Evolutionary conservation across 352 stramenopile species (phyloP).

Genomic region (Pseudoperonospora humuli): DNA sequence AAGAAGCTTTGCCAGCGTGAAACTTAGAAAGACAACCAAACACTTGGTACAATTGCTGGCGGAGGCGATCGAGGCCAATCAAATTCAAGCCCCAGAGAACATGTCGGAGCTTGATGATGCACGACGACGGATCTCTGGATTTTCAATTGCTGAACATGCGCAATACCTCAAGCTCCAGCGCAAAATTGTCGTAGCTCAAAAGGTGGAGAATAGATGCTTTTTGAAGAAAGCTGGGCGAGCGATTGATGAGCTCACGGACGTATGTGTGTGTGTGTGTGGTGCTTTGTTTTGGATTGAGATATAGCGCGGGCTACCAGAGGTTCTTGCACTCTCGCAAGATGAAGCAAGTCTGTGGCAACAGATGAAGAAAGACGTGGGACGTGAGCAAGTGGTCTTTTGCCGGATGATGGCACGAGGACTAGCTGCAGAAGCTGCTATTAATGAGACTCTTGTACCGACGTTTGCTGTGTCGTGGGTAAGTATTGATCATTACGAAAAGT

Average conservation of each 20-base stretch:
- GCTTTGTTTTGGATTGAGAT: background rate
- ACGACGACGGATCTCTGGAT: slow-evolving; percentile 33
- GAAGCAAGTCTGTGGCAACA: slow-evolving; percentile 32
- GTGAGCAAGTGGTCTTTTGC: slow-evolving; percentile 33
- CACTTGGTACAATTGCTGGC: slow-evolving; percentile 31
- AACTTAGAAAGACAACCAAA: slow-evolving; percentile 7
- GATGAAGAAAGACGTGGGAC: slow-evolving; percentile 26
- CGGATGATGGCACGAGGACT: slow-evolving; percentile 15
- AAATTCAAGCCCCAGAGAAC: slow-evolving; percentile 6
- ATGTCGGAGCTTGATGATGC: slow-evolving; percentile 27
- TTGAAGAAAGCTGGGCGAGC: slow-evolving; percentile 10
- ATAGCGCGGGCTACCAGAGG: slow-evolving; percentile 44
- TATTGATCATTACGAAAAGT: background rate
- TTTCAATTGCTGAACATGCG: slow-evolving; percentile 44
- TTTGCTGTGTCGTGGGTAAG: slow-evolving; percentile 27
- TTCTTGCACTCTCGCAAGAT: slow-evolving; percentile 41
- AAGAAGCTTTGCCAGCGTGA: background rate
- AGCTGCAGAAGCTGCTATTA: slow-evolving; percentile 10
- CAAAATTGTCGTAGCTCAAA: slow-evolving; percentile 34
- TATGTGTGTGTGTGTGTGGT: background rate
- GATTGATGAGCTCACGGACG: slow-evolving; percentile 3
- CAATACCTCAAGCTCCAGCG: slow-evolving; percentile 39
- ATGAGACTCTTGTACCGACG: slow-evolving; percentile 9
- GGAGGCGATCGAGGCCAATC: slow-evolving; percentile 15
- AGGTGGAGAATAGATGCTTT: slow-evolving; percentile 24